Percentiles rank a stretch among this genome's conserved stretches.
Conservation (phyloP, 1,139 yeast species). For the Scheffersomyces titani region DNA sequence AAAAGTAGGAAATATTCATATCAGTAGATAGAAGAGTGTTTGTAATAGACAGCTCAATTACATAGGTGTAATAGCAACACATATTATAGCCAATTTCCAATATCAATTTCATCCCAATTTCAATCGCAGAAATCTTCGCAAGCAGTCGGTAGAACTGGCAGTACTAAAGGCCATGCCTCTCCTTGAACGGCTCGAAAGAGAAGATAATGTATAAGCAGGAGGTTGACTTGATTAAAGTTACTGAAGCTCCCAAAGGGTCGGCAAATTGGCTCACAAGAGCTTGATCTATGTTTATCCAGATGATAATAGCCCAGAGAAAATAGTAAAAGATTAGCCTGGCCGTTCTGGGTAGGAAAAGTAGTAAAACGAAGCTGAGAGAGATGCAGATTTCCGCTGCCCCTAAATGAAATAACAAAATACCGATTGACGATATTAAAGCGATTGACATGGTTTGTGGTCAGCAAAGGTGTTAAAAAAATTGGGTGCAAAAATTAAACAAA, state of each 20-base stretch:
- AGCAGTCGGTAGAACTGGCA: not conserved
- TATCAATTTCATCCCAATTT: too few relatives aligned
- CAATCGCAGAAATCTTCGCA: not conserved
- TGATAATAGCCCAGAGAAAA: not conserved
- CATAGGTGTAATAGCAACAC: not conserved
- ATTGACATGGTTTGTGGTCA: not conserved
- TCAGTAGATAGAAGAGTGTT: not conserved
- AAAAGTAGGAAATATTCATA: too few relatives aligned
- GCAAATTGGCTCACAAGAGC: not conserved
- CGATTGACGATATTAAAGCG: not conserved
- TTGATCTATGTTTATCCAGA: not conserved
- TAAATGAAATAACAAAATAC: not conserved
- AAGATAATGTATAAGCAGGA: not conserved
- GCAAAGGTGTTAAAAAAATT: not conserved
- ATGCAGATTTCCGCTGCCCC: not conserved
- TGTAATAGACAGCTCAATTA: not conserved
- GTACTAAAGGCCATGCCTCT: not conserved
- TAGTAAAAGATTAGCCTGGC: not conserved
- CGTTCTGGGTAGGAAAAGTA: not conserved
- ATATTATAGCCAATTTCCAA: not conserved
- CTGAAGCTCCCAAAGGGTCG: not conserved
- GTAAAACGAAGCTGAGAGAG: not conserved
- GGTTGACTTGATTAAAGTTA: not conserved
- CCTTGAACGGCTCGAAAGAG: not conserved
- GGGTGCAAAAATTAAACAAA: not conserved